These are phyloP conservation scores for Nitzschia palea DNA, from an alignment of 108 stramenopile species.

Conservation along the genomic window DNA sequence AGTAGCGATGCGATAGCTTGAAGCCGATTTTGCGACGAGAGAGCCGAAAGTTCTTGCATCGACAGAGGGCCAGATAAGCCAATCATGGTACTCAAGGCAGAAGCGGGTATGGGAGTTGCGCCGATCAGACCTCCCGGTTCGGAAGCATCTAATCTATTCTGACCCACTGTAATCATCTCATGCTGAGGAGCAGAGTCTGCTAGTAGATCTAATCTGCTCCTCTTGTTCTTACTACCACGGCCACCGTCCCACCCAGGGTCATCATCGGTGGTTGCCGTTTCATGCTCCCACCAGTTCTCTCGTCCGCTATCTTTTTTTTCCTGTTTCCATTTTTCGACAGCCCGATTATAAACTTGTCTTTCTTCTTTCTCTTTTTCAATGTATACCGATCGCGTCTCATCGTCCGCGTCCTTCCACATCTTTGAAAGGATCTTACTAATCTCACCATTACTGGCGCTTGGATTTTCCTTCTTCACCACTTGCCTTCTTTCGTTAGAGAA, in stretches of 20 bases:
- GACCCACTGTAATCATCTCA: background rate
- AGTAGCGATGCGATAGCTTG: background rate
- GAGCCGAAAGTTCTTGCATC: too few relatives aligned
- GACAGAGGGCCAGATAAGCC: too few relatives aligned
- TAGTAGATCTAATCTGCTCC: background rate
- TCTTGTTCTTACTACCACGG: background rate
- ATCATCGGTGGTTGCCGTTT: background rate
- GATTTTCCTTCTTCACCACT: constrained; percentile 13
- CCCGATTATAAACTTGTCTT: background rate
- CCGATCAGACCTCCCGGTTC: too few relatives aligned
- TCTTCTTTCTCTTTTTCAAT: constrained; percentile 4
- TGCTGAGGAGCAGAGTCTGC: constrained; percentile 1
- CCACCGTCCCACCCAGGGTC: background rate
- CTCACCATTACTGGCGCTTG: constrained; percentile 4
- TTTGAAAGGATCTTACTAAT: constrained; percentile 15
- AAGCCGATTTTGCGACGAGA: background rate
- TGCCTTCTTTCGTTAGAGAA: constrained; percentile 9
- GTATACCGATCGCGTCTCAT: background rate
- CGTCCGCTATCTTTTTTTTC: constrained; percentile 4
- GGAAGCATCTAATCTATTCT: too few relatives aligned
- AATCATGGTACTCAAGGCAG: too few relatives aligned
- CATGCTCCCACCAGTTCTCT: constrained; percentile 3
- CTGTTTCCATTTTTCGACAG: constrained; percentile 11
- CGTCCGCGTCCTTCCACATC: constrained; percentile 13
- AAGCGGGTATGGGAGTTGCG: too few relatives aligned